phyloP scores from a whole-genome alignment of 805 yeast genomes.

The Starmerella stellata region DNA sequence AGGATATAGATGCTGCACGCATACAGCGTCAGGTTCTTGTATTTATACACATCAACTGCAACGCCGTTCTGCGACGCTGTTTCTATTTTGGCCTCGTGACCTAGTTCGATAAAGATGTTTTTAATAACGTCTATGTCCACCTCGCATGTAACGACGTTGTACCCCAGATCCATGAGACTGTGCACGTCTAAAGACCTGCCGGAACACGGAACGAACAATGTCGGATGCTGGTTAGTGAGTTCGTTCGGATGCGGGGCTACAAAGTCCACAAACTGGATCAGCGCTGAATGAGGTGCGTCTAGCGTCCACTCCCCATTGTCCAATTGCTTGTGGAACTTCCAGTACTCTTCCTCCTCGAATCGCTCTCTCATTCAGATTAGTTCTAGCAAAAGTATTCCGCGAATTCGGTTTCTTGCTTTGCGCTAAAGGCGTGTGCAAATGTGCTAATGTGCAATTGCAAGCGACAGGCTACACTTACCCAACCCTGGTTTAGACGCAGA shows the following conservation, averaged over 20 bases:
- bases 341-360: slow-evolving; percentile 5
- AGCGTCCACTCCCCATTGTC: slow-evolving; percentile 10
- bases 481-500: too few relatives aligned
- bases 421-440: too few relatives aligned
- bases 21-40: slow-evolving; percentile 1
- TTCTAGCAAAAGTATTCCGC: too few relatives aligned
- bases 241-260: slow-evolving; percentile 1
- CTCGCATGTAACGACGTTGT: slow-evolving; percentile 10
- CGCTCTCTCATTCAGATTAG: background rate
- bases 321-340: slow-evolving; percentile 8
- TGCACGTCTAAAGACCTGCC: slow-evolving; percentile 10
- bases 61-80: background rate
- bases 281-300: slow-evolving; percentile 5
- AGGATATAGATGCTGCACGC: slow-evolving; percentile 9
- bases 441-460: too few relatives aligned
- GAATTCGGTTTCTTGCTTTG: too few relatives aligned
- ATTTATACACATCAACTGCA: slow-evolving; percentile 1
- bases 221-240: background rate
- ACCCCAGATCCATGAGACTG: slow-evolving; percentile 6
- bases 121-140: slow-evolving; percentile 5
- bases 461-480: too few relatives aligned
- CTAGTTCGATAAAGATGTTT: slow-evolving; percentile 7
- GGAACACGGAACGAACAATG: slow-evolving; percentile 11
- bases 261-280: slow-evolving; percentile 4
- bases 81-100: slow-evolving; percentile 1